A percentile compares a stretch with the other conserved stretches of the same genome.
Conservation (phyloP, 2,329 filamentous ascomycete species). For the Aureobasidium melanogenum region DNA sequence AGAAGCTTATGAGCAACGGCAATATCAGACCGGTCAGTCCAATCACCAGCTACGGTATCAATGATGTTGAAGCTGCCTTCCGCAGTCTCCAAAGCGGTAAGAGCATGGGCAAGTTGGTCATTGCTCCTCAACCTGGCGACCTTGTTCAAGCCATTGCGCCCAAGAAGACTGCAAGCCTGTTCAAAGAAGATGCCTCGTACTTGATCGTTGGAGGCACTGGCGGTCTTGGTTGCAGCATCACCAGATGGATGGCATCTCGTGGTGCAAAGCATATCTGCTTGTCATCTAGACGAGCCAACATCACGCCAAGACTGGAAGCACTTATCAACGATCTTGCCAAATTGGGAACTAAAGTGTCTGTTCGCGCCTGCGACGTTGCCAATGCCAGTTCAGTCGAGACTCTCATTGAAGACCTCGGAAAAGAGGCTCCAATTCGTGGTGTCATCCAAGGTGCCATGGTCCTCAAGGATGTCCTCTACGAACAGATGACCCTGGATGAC, state of each 20-base stretch:
- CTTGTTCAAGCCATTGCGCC: not conserved
- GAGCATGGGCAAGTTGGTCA: slow-evolving; percentile 19
- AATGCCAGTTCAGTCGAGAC: not conserved
- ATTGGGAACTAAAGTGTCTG: not conserved
- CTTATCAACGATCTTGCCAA: not conserved
- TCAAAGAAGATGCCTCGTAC: slow-evolving; percentile 13
- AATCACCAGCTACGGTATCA: slow-evolving; percentile 14
- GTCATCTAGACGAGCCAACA: not conserved
- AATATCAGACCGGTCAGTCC: slow-evolving; percentile 14
- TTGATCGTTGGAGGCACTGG: slow-evolving; percentile 20
- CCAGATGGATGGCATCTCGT: slow-evolving; percentile 15
- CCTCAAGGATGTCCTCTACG: slow-evolving; percentile 4
- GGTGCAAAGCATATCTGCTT: slow-evolving; percentile 15
- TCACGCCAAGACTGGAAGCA: not conserved
- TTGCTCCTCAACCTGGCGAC: slow-evolving; percentile 9
- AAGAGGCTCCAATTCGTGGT: slow-evolving; percentile 8
- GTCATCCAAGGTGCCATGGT: slow-evolving; percentile 18
- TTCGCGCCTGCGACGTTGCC: not conserved
- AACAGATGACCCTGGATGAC: slow-evolving; percentile 18
- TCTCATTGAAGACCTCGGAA: not conserved
- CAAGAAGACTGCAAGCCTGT: not conserved
- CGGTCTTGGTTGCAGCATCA: slow-evolving; percentile 17
- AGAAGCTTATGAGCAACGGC: slow-evolving; percentile 13
- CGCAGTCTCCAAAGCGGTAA: slow-evolving; percentile 16
- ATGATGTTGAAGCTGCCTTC: slow-evolving; percentile 12